A percentile compares a stretch with the other conserved stretches of the same genome.
Evolutionary conservation across 1,139 yeast genomes (phyloP).

Genomic region (Lodderomyces orthopsilosis): DNA sequence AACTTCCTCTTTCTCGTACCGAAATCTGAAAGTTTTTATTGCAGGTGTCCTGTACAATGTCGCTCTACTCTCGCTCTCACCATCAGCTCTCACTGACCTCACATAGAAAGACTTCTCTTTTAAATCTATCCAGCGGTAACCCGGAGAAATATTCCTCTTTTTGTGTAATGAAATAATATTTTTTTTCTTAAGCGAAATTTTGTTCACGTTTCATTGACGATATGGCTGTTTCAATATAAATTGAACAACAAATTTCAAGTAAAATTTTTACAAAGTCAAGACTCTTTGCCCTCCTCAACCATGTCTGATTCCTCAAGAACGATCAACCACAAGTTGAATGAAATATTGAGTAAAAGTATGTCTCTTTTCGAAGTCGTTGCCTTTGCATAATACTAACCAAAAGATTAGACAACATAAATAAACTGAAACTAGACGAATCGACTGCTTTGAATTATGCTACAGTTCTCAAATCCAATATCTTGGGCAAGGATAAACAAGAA

Average conservation of each 20-base stretch:
- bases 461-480: conserved; percentile 36
- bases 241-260: neutral
- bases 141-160: too few relatives aligned
- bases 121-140: too few relatives aligned
- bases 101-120: too few relatives aligned
- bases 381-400: conserved; percentile 8
- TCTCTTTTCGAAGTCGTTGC: neutral
- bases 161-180: neutral
- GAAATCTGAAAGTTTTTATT: too few relatives aligned
- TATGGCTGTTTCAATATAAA: neutral
- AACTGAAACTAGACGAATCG: conserved; percentile 31
- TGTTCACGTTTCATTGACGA: neutral
- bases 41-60: too few relatives aligned
- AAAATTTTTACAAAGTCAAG: too few relatives aligned
- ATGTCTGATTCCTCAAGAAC: conserved; percentile 41
- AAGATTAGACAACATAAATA: conserved; percentile 20
- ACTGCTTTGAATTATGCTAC: conserved; percentile 38
- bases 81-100: too few relatives aligned
- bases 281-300: neutral
- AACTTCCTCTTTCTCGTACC: too few relatives aligned
- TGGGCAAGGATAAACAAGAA: conserved; percentile 50
- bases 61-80: too few relatives aligned
- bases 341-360: conserved; percentile 34
- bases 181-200: neutral
- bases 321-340: conserved; percentile 46